Base-by-base conservation (phyloP, 257 asterid genomes). In the Plectranthus barbatus region DNA sequence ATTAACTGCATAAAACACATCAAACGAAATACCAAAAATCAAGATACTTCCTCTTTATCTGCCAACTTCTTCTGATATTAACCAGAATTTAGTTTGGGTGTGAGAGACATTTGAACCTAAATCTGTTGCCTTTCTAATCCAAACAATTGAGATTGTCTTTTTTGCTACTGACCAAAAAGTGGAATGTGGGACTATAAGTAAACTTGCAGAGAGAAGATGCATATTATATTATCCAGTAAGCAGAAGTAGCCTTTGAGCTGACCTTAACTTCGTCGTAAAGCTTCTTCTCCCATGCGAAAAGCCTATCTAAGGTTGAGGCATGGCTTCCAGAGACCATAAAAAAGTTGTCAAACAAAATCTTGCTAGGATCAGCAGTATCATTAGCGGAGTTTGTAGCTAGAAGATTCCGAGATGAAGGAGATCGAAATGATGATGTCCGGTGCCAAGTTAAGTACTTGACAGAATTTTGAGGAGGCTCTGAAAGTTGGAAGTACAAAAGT, bases 261-360 rank as follows among this genome's bases (percentile, higher is more conserved):
- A 83, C 99, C 99, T 92, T 89, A 69, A 92, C 97, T 85, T 92
- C 99, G 13, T 92, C 97, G 56, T 85, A 92, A 60, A 92, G 92
- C 80, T 92, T 92, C 81, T 85, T 87, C 77, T 92, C 99, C 99
- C 99, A 92, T 23, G 97, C 99, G 75, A 80, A 83, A 46, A 92
- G 84, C 73, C 96, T 77, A 72, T 89, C 99, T 69, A 92, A 77
- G 50, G 97, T 92, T 45, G 96, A 92, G 67, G 99, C 99, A 67
- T 92, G 99, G 61, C 95, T 92, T 69, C 99, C 94, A 44, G 97
- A 86, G 53, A 74, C 79, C 99, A 89, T 92, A 68, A 85, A 83
- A 45, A 81, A 79, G 79, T 79, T 84, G 64, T 85, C 97, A 26
- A 87, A 88, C 64, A 86, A 85, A 70, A 72, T 80, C 54, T 79